These are phyloP conservation scores for Melaleuca alternifolia DNA, from an alignment of 345 rosid genomes.

Conservation along the genomic window DNA sequence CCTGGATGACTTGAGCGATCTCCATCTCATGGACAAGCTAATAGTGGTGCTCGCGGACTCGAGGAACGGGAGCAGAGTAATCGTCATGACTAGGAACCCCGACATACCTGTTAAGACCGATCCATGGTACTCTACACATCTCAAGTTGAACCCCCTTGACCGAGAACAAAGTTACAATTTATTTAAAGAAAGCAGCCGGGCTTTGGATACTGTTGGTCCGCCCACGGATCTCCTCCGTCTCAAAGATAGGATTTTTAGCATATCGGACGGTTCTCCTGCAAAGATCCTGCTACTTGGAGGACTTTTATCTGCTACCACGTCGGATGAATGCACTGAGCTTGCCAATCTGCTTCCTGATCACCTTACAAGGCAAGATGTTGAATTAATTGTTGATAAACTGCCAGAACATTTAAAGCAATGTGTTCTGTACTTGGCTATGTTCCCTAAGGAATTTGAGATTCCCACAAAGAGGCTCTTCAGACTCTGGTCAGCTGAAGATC, in stretches of 20 bases:
- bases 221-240: neutral
- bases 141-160: neutral
- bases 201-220: neutral
- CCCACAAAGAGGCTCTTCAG: conserved; percentile 16
- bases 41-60: neutral
- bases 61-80: neutral
- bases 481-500: conserved; percentile 24
- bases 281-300: neutral
- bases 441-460: conserved; percentile 13
- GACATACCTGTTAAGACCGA: neutral
- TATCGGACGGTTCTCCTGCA: neutral
- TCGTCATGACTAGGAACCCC: neutral
- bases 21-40: neutral
- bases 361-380: neutral
- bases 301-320: neutral
- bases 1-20: neutral
- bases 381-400: neutral
- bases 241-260: neutral
- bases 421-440: conserved; percentile 17
- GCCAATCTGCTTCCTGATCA: neutral
- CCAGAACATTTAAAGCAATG: neutral
- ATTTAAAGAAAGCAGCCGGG: neutral
- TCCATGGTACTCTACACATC: neutral
- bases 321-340: neutral
- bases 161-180: neutral